phyloP scores from a whole-genome alignment of 1,284 basidiomycete species.

The Heterobasidion parviporum region DNA sequence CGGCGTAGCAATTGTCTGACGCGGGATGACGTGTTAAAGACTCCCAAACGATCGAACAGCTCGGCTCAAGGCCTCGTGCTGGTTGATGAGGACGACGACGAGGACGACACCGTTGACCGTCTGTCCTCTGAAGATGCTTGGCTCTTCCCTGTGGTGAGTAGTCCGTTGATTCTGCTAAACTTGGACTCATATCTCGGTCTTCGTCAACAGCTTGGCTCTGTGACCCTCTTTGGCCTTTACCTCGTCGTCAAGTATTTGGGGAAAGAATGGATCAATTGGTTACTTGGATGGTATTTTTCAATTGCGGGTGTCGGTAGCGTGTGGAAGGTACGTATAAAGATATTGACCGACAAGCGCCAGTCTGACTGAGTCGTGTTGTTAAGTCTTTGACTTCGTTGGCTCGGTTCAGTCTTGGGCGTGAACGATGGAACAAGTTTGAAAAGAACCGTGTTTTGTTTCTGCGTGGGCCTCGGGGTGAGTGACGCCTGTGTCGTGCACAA shows the following conservation, averaged over 20 bases:
- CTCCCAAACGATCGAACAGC: conserved; percentile 16
- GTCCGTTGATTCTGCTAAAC: not conserved
- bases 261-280: conserved; percentile 74
- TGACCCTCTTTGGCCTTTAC: conserved; percentile 60
- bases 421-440: conserved; percentile 47
- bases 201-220: conserved; percentile 50
- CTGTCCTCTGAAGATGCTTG: conserved; percentile 66
- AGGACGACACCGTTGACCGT: conserved; percentile 42
- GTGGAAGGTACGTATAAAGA: conserved; percentile 50
- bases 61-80: conserved; percentile 15
- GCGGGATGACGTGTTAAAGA: conserved; percentile 12
- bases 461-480: conserved; percentile 13
- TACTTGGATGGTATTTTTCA: conserved; percentile 74
- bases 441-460: conserved; percentile 32
- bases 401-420: conserved; percentile 36
- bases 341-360: not conserved
- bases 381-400: conserved; percentile 46
- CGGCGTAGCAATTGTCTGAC: conserved; percentile 1
- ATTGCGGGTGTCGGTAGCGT: conserved; percentile 55
- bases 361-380: conserved; percentile 7
- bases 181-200: not conserved
- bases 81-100: conserved; percentile 36
- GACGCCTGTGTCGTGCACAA: conserved; percentile 25
- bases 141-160: conserved; percentile 65
- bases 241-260: conserved; percentile 71